These are phyloP conservation scores for Nitzschia sp. DNA, from an alignment of 108 stramenopile genomes.

Conservation along the genomic window DNA sequence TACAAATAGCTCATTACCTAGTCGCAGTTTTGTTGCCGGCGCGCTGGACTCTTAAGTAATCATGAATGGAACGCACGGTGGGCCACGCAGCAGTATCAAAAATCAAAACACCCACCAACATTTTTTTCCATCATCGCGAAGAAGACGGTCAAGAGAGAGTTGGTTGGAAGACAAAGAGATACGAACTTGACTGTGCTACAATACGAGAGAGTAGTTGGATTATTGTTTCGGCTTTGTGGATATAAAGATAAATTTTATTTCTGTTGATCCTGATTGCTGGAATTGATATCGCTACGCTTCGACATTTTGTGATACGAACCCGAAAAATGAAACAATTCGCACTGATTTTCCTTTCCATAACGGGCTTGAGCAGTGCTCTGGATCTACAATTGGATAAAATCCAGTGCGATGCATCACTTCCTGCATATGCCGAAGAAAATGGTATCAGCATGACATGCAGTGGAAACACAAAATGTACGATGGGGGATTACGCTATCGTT, in stretches of 20 bases:
- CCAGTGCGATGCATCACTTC: constrained; percentile 20
- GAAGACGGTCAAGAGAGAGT: too few species aligned
- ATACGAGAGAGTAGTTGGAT: too few species aligned
- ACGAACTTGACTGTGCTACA: too few species aligned
- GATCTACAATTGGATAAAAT: constrained; percentile 28
- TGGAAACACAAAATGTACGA: constrained; percentile 19
- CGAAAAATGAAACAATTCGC: background rate
- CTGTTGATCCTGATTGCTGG: background rate
- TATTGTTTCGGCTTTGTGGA: too few species aligned
- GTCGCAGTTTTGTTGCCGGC: background rate
- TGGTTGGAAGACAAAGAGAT: too few species aligned
- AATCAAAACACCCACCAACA: background rate
- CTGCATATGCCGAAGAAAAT: constrained; percentile 14
- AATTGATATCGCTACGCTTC: background rate
- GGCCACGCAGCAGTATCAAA: background rate
- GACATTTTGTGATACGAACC: too few species aligned
- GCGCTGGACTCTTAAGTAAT: background rate
- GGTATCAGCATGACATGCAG: constrained; percentile 29
- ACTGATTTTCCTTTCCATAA: constrained; percentile 14
- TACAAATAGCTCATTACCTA: too few species aligned
- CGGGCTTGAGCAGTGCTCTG: constrained; percentile 14
- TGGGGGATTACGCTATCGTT: constrained; percentile 21
- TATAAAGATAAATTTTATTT: background rate
- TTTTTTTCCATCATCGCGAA: background rate
- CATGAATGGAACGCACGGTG: constrained; percentile 1